Base-by-base conservation (phyloP, 164 flowering plant genomes). In the Vitis rotundifolia region DNA sequence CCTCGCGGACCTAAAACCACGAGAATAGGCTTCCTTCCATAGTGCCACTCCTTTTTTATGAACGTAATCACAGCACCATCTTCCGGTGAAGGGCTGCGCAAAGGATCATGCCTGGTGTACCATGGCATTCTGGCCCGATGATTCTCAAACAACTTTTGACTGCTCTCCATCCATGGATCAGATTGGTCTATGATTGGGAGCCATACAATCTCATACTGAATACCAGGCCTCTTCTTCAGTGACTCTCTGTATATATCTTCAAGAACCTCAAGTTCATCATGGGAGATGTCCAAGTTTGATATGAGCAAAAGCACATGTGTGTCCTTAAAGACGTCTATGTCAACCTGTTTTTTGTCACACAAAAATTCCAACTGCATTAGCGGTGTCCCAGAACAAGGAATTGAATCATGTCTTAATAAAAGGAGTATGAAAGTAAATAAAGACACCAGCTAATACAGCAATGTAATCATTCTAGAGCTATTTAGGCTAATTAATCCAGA, bases 171-270 rank as follows among this genome's bases (percentile, higher is more conserved):
- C 70, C 60, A 74, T 2, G 49, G 48, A 3, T n/a, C 19, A n/a
- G 48, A 10, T 12, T 68, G 64, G 16, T 71, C 72, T 0, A 68
- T 15, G 8, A 71, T 22, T 58, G 78, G 78, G 37, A 76, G 22
- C 78, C 78, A 76, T 15, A 76, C 75, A 10, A 76, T 19, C 51
- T 71, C 78, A 37, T 56, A 76, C n/a, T 68, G 69, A 19, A 47
- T 54, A 12, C 66, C 80, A 8, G 28, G 52, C 68, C 74, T 50
- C 5, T 66, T 71, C 14, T 11, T 9, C 49, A 60, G 56, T 10
- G 72, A 44, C n/a, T 78, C 75, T 0, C 1, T 64, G 60, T 78
- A 71, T 19, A 78, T 49, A 9, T 77, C 69, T 47, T 78, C 73
- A 11, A 76, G 79, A 12, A 76, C 51, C 8, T 54, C 1, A 2